A percentile compares a stretch with the other conserved stretches of the same genome.
phyloP scores from a whole-genome alignment of 2,329 filamentous ascomycete genomes.

The Pseudopithomyces chartarum region DNA sequence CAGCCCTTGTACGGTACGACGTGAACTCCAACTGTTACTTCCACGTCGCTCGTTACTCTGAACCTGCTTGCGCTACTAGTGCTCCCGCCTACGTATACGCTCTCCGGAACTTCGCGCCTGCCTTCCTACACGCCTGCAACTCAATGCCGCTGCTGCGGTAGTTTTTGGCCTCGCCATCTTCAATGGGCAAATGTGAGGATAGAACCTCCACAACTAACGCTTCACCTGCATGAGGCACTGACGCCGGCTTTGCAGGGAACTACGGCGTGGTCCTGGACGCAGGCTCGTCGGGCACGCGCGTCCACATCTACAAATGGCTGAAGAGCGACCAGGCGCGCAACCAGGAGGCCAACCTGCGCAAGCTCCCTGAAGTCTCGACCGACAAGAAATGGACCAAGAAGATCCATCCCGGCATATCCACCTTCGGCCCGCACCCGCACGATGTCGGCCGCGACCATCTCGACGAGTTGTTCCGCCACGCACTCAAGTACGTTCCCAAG shows the following conservation, averaged over 20 bases:
- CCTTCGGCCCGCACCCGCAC: slow-evolving; percentile 78
- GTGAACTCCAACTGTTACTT: background rate
- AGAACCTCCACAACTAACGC: slow-evolving; percentile 24
- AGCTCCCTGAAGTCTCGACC: slow-evolving; percentile 79
- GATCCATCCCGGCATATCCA: slow-evolving; percentile 88
- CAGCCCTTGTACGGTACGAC: slow-evolving; percentile 8
- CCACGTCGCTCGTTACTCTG: slow-evolving; percentile 34
- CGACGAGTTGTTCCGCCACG: slow-evolving; percentile 78
- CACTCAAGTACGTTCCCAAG: slow-evolving; percentile 75
- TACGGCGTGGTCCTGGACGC: slow-evolving; percentile 98
- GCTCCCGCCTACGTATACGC: slow-evolving; percentile 10
- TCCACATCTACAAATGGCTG: slow-evolving; percentile 94
- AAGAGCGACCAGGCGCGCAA: slow-evolving; percentile 71
- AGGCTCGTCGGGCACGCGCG: slow-evolving; percentile 92
- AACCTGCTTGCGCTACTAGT: background rate
- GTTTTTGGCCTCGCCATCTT: slow-evolving; percentile 25
- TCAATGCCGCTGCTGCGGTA: slow-evolving; percentile 33
- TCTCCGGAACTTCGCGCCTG: background rate
- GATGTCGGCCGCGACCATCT: slow-evolving; percentile 83
- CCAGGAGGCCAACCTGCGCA: slow-evolving; percentile 63
- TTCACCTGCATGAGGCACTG: slow-evolving; percentile 26
- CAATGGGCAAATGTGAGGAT: slow-evolving; percentile 51
- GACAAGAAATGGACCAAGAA: slow-evolving; percentile 91
- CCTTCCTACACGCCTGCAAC: slow-evolving; percentile 15
- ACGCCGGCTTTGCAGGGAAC: slow-evolving; percentile 53